These are phyloP conservation scores for Friedmanniomyces simplex DNA, from an alignment of 495 filamentous ascomycete species.

Conservation along the genomic window DNA sequence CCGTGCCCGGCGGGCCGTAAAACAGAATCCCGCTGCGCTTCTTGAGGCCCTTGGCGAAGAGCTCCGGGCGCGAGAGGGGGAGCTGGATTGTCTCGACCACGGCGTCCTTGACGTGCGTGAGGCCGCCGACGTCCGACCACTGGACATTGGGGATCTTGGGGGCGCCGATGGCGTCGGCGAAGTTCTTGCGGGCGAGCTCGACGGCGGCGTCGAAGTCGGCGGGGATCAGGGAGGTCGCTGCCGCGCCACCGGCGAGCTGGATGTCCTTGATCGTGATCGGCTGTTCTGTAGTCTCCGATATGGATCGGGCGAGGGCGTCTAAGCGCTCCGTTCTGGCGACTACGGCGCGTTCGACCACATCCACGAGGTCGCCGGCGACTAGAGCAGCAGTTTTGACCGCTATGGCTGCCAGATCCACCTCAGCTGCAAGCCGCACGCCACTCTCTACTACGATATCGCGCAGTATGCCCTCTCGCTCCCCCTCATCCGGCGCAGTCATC, in stretches of 20 bases:
- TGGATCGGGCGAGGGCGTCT: conserved; percentile 48
- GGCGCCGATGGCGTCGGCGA: conserved; percentile 91
- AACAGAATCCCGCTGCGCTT: conserved; percentile 96
- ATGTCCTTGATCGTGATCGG: conserved; percentile 64
- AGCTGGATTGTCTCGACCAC: conserved; percentile 95
- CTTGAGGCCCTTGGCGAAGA: conserved; percentile 98
- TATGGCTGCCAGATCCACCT: conserved; percentile 72
- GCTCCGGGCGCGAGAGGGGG: conserved; percentile 80
- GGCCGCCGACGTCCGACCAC: conserved; percentile 93
- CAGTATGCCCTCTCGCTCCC: conserved; percentile 80
- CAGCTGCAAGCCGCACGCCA: conserved; percentile 58
- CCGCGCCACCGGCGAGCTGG: conserved; percentile 76
- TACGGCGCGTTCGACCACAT: conserved; percentile 83
- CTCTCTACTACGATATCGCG: conserved; percentile 63
- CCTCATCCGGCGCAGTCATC: conserved; percentile 84
- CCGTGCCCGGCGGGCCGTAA: conserved; percentile 93
- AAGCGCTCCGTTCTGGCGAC: conserved; percentile 64
- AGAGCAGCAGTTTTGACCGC: conserved; percentile 93
- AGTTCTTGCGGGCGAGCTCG: conserved; percentile 91
- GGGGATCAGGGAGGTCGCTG: conserved; percentile 66
- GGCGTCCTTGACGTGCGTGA: conserved; percentile 88
- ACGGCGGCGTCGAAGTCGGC: conserved; percentile 83
- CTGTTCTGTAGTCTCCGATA: conserved; percentile 13
- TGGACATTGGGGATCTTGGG: conserved; percentile 96
- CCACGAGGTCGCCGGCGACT: conserved; percentile 85